phyloP scores from a whole-genome alignment of 1,284 basidiomycete species.

The Cystobasidium slooffiae region DNA sequence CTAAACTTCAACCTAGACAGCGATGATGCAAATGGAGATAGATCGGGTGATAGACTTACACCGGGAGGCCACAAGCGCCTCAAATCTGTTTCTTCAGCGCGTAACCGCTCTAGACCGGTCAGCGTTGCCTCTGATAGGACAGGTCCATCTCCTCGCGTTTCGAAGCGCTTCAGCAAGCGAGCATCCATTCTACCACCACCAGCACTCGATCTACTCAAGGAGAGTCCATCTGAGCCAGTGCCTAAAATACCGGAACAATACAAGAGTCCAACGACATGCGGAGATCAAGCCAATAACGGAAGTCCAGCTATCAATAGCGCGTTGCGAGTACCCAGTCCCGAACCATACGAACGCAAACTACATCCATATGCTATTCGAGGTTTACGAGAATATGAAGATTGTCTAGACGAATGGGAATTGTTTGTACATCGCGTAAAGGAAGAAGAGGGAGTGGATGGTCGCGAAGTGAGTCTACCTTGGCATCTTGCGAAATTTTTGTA shows the following conservation, averaged over 20 bases:
- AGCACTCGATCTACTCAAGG: slow-evolving; percentile 53
- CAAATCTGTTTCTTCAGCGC: slow-evolving; percentile 20
- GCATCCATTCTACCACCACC: slow-evolving; percentile 54
- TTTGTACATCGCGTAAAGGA: slow-evolving; percentile 40
- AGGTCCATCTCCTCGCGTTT: slow-evolving; percentile 51
- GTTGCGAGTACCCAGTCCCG: slow-evolving; percentile 5
- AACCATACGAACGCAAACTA: slow-evolving; percentile 53
- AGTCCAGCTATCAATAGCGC: not conserved
- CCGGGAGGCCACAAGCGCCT: slow-evolving; percentile 18
- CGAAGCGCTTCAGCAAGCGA: slow-evolving; percentile 54
- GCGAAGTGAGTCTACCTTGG: slow-evolving; percentile 25
- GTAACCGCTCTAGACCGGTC: slow-evolving; percentile 33
- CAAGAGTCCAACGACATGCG: slow-evolving; percentile 28
- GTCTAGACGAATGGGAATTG: slow-evolving; percentile 57
- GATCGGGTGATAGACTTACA: slow-evolving; percentile 16
- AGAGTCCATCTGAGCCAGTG: slow-evolving; percentile 47
- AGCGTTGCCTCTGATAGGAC: slow-evolving; percentile 39
- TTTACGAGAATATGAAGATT: slow-evolving; percentile 61
- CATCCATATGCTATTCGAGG: slow-evolving; percentile 61
- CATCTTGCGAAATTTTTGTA: not conserved
- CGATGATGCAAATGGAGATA: not conserved
- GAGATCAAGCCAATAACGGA: not conserved
- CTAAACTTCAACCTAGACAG: slow-evolving; percentile 23
- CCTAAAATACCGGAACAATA: slow-evolving; percentile 52
- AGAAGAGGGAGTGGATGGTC: slow-evolving; percentile 40